Conservation (phyloP, 306 rosid genomes). For the Prunus kanzakura region DNA sequence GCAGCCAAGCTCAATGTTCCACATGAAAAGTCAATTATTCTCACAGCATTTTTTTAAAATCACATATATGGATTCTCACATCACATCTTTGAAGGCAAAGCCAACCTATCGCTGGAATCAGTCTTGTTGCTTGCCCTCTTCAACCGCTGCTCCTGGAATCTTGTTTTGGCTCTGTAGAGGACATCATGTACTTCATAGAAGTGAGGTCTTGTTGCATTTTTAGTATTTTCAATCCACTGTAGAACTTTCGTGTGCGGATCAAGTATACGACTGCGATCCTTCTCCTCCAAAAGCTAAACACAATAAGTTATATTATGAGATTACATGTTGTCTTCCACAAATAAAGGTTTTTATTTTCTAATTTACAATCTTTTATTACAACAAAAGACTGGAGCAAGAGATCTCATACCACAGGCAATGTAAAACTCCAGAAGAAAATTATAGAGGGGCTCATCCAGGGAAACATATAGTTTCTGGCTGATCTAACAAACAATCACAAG, state of each 20-base stretch:
- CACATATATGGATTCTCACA: constrained; percentile 4
- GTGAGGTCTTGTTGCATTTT: constrained; percentile 70
- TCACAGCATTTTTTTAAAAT: neutral
- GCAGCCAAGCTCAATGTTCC: constrained; percentile 1
- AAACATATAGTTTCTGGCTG: neutral
- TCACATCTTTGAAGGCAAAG: constrained; percentile 53
- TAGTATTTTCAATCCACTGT: constrained; percentile 78
- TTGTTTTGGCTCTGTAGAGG: constrained; percentile 48
- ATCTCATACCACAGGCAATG: neutral
- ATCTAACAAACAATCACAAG: neutral
- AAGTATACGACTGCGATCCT: constrained; percentile 56
- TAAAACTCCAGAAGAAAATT: neutral
- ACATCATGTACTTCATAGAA: constrained; percentile 70
- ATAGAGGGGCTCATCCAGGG: neutral
- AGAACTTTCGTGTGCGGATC: constrained; percentile 79
- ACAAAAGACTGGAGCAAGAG: neutral
- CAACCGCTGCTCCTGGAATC: constrained; percentile 34
- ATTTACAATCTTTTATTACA: constrained; percentile 3
- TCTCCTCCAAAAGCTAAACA: constrained; percentile 65
- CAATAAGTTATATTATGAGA: constrained; percentile 14
- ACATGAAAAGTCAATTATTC: neutral
- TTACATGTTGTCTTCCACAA: constrained; percentile 6
- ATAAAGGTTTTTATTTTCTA: neutral
- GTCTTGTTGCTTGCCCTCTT: constrained; percentile 20
- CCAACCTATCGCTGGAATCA: constrained; percentile 25